phyloP scores from a whole-genome alignment of 805 yeast species.

The Yarrowia sp. region DNA sequence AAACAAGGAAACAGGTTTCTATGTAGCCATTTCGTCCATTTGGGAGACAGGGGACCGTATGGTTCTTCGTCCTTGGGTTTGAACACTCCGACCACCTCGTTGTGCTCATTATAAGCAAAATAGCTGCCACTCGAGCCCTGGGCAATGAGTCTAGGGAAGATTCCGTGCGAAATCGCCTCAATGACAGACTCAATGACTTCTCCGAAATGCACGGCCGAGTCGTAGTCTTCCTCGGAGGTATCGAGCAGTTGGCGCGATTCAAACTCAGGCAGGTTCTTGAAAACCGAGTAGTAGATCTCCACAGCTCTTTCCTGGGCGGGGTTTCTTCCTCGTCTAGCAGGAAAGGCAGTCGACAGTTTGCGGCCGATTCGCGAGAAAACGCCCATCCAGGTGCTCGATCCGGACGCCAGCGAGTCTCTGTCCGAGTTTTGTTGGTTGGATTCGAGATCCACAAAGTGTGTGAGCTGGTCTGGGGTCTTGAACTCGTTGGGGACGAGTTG shows the following conservation, averaged over 20 bases:
- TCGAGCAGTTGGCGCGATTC: slow-evolving; percentile 49
- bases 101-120: slow-evolving; percentile 56
- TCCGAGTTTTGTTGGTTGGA: slow-evolving; percentile 8
- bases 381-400: slow-evolving; percentile 13
- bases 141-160: slow-evolving; percentile 61
- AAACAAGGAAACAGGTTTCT: slow-evolving; percentile 78
- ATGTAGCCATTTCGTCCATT: slow-evolving; percentile 82
- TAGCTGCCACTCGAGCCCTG: slow-evolving; percentile 77
- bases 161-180: slow-evolving; percentile 56
- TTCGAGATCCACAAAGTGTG: slow-evolving; percentile 23
- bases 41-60: slow-evolving; percentile 77
- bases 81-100: slow-evolving; percentile 63
- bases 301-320: slow-evolving; percentile 15
- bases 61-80: slow-evolving; percentile 85
- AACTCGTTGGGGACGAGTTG: slow-evolving; percentile 11
- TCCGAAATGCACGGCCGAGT: slow-evolving; percentile 51
- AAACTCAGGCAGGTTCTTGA: slow-evolving; percentile 46
- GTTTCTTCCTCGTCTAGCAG: background rate
- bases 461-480: slow-evolving; percentile 24
- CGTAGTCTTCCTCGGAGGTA: slow-evolving; percentile 49
- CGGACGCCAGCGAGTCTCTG: slow-evolving; percentile 5
- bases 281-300: slow-evolving; percentile 64
- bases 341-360: slow-evolving; percentile 11
- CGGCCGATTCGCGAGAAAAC: slow-evolving; percentile 22
- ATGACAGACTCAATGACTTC: slow-evolving; percentile 55